Evolutionary conservation across 139 green algal genomes (phyloP), one percentile per base, ranked within the genome.

Genomic region (Closterium sp.): DNA sequence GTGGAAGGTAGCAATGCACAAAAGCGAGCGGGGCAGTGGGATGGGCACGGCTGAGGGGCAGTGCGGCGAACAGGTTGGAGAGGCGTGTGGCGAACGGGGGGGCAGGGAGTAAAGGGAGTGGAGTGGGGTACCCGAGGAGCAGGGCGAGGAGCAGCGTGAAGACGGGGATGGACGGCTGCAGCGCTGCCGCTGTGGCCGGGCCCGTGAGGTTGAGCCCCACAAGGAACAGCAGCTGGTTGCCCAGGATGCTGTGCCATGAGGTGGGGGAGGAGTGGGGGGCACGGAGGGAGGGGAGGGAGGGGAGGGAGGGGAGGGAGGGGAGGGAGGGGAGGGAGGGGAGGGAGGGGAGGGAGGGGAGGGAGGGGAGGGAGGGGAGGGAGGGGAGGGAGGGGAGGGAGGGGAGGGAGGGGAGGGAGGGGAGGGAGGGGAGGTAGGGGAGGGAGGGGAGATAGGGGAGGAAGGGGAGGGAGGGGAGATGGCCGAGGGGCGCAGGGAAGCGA

Each of bases 141-240:
- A 92, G 25, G 1, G 89, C 89, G 32, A 92, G 89, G 28, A 92
- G 32, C 16, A 92, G 32, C 5, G 89, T 92, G 83, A 92, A 92
- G 89, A 92, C 55, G 55, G 55, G 55, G 55, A 76, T 76, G 55
- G 55, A 76, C 0, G 55, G 55, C 55, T 76, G 55, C 81, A 92
- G 30, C n/a, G 89, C 89, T 12, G 84, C 89, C 19, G 89, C 89
- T 31, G 91, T 91, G 83, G 83, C 21, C 2, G 89, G 89, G 28
- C 83, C 91, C 12, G 89, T 92, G 30, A 84, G 32, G 76, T 92
- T 91, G 8, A 92, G 23, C 76, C 89, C 89, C 10, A 92, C 1
- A 84, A 92, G 34, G 81, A 92, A 92, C 23, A 92, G 31, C n/a
- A 92, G 81, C 69, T 92, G 89, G 84, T 92, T 92, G 89, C 76